A percentile compares a stretch with the other conserved stretches of the same genome.
Evolutionary conservation across 768 basidiomycete species (phyloP).

Genomic region (Termitomyces heimii): DNA sequence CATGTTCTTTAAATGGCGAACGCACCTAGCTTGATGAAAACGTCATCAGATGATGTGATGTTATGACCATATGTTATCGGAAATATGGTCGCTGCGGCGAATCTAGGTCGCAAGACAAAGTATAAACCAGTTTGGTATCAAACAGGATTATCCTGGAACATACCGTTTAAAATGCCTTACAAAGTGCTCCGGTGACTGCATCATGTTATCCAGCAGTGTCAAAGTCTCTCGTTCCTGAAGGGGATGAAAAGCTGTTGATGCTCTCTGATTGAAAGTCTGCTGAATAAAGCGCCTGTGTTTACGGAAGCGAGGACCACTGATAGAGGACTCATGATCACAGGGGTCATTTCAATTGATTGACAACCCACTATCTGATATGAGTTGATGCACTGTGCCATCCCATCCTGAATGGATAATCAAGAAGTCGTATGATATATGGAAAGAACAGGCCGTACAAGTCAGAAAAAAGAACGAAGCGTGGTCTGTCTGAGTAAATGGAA

Average conservation of each 20-base stretch:
- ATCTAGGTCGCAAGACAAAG: conserved; percentile 23
- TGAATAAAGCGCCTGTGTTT: conserved; percentile 48
- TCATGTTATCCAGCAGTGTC: conserved; percentile 34
- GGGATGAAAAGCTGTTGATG: conserved; percentile 30
- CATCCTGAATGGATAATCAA: conserved; percentile 28
- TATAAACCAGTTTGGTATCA: background rate
- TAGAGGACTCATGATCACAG: background rate
- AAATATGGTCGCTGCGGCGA: conserved; percentile 40
- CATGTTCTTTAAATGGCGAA: conserved; percentile 7
- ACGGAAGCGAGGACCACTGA: conserved; percentile 44
- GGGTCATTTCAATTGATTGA: background rate
- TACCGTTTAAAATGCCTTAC: conserved; percentile 40
- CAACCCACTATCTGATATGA: conserved; percentile 39
- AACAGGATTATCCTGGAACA: background rate
- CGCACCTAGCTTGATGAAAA: conserved; percentile 35
- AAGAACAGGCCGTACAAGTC: conserved; percentile 33
- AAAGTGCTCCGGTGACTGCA: conserved; percentile 31
- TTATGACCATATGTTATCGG: conserved; percentile 44
- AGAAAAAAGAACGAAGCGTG: conserved; percentile 39
- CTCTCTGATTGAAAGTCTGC: conserved; percentile 40
- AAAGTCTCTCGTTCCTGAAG: conserved; percentile 37
- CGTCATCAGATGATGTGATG: conserved; percentile 37
- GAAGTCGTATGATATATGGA: background rate
- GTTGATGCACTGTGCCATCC: conserved; percentile 44
- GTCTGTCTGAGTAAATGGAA: conserved; percentile 48